Base-by-base conservation (phyloP, 805 yeast species). In the Saccharomycopsis lassenensis region DNA sequence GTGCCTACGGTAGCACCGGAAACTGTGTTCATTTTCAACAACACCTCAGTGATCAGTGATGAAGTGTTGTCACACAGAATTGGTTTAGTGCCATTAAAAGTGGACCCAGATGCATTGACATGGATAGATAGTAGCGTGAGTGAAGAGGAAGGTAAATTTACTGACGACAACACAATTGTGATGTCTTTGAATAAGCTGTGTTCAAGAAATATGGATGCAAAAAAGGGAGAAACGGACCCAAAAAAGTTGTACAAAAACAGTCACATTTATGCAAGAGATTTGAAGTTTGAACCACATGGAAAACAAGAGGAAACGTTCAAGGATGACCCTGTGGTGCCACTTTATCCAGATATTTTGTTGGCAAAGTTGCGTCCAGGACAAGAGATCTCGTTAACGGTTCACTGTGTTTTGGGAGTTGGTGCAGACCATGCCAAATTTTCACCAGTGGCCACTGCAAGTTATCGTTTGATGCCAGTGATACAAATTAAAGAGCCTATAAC, bases 301-400 rank as follows among this genome's bases (percentile, higher is more conserved):
- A 71, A 74, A 43, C 98, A 91, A 60, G 59, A 63, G 12, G 89
- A 80, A 48, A 57, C 64, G 26, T 84, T 82, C 59, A 74, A 77
- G 46, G 64, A 67, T 37, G 58, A 56, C 35, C 84, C 87, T 1
- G 83, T 79, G 25, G 77, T 63, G 7, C 80, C 94, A 16, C 69
- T 81, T 40, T 91, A 87, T 59, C 95, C 95, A 24, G 80, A 91
- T 56, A 83, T 91, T 47, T 61, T 91, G 45, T 59, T 91, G 36
- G 95, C 95, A 35, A 91, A 91, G 61, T 66, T 91, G 52, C 74
- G 98, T 51, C 97, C 97, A 5, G 95, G 95, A 33, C 98, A 91
- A 62, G 97, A 91, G 60, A 87, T 91, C 45, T 72, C 89, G 19
- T 66, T 91, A 46, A 69, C 86, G 52, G 94, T 81, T 39, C 95